Percentiles rank a stretch among this genome's conserved stretches.
phyloP scores from a whole-genome alignment of 2,329 filamentous ascomycete genomes.

The Thielaviopsis populi region DNA sequence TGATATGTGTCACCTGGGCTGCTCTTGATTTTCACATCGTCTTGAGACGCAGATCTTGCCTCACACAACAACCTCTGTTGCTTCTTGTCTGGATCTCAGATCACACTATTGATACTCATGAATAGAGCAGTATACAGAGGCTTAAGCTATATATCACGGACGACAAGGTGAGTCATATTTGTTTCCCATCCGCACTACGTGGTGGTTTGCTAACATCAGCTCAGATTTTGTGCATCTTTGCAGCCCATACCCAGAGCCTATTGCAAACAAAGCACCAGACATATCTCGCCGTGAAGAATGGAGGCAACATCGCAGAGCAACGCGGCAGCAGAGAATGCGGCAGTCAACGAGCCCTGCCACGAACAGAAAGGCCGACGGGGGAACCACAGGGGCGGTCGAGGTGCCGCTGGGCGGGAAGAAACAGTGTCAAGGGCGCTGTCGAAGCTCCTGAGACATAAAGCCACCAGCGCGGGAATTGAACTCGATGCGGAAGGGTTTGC shows the following conservation, averaged over 20 bases:
- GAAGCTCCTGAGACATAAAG: constrained; percentile 40
- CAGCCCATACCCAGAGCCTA: background rate
- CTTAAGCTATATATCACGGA: background rate
- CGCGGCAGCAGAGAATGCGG: background rate
- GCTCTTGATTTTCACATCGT: too few species aligned
- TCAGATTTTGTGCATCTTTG: background rate
- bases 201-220: too few species aligned
- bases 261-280: background rate
- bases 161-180: background rate
- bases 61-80: too few species aligned
- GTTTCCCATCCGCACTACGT: too few species aligned
- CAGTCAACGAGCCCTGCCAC: background rate
- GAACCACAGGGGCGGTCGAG: constrained; percentile 21
- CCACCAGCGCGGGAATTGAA: constrained; percentile 38
- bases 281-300: background rate
- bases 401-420: constrained; percentile 29
- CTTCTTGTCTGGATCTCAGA: too few species aligned
- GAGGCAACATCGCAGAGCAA: background rate
- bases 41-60: too few species aligned
- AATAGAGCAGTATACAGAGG: too few species aligned
- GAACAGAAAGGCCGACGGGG: constrained; percentile 19
- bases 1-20: too few species aligned
- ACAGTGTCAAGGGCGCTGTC: constrained; percentile 41
- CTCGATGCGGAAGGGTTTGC: constrained; percentile 47
- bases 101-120: too few species aligned